Percentiles rank a stretch among this genome's conserved stretches.
phyloP scores from a whole-genome alignment of 495 filamentous ascomycete genomes.

The Hyaloscypha bicolor region DNA sequence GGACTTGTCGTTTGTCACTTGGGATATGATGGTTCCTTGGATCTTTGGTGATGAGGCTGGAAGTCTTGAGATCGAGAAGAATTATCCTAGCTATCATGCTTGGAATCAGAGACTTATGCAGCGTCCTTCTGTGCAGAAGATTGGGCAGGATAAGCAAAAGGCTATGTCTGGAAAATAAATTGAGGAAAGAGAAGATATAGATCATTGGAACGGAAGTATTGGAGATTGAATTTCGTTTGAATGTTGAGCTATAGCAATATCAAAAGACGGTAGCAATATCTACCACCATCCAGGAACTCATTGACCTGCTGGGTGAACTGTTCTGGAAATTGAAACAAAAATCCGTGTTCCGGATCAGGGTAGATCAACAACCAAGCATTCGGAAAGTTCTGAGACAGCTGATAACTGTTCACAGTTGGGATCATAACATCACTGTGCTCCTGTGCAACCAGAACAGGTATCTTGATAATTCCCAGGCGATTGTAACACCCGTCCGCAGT shows the following conservation, averaged over 20 bases:
- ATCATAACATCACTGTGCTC: too few species aligned
- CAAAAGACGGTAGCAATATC: background rate
- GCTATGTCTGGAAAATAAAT: conserved; percentile 15
- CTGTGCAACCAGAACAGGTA: conserved; percentile 39
- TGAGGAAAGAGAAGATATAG: background rate
- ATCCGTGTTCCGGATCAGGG: background rate
- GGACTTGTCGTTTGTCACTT: conserved; percentile 24
- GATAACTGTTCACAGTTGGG: background rate
- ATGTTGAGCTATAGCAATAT: background rate
- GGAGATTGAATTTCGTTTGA: background rate
- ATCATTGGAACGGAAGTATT: background rate
- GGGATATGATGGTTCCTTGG: conserved; percentile 14
- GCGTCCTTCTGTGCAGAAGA: conserved; percentile 44
- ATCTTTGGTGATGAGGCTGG: conserved; percentile 10
- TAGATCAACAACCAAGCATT: background rate
- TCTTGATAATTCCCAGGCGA: too few species aligned
- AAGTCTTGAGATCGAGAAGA: conserved; percentile 9
- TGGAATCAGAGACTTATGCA: conserved; percentile 38
- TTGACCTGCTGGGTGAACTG: background rate
- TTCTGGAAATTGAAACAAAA: background rate
- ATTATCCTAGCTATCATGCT: conserved; percentile 16
- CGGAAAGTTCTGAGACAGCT: background rate
- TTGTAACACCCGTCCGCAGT: too few species aligned
- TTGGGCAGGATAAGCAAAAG: conserved; percentile 15
- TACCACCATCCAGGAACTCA: background rate